Percentiles rank a stretch among this genome's conserved stretches.
Evolutionary conservation across 306 rosid species (phyloP).

Genomic region (Sphenostylis stenocarpa): DNA sequence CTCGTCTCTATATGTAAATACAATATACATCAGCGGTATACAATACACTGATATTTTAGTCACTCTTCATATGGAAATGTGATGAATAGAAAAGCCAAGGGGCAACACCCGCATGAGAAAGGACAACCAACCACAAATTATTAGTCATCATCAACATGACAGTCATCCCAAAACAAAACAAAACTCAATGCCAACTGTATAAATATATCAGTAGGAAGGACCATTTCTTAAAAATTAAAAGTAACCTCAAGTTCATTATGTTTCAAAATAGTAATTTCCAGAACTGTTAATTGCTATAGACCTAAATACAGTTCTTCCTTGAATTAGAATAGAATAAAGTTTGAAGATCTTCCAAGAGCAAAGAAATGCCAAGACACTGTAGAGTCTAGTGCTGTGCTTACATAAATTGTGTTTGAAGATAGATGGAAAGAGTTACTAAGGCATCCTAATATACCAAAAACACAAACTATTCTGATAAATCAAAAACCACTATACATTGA

Average conservation of each 20-base stretch:
- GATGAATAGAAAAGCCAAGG: slow-evolving; percentile 1
- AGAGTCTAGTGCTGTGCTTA: not conserved
- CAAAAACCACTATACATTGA: not conserved
- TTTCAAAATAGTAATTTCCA: no score
- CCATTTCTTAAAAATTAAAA: not conserved
- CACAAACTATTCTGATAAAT: not conserved
- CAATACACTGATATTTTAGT: no score
- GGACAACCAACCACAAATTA: slow-evolving; percentile 3
- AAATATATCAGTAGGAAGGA: no score
- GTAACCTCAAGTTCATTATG: no score
- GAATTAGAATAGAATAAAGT: not conserved
- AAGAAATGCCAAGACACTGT: not conserved
- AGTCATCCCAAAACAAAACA: not conserved
- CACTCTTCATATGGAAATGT: not conserved
- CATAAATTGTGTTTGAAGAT: no score
- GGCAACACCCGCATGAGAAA: not conserved
- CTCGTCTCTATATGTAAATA: no score
- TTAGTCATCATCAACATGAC: not conserved
- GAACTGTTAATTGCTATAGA: not conserved
- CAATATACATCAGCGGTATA: no score
- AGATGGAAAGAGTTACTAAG: not conserved
- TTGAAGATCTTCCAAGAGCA: not conserved
- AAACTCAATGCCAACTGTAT: not conserved
- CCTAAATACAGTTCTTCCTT: not conserved
- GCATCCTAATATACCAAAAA: not conserved